Percentiles rank a stretch among this genome's conserved stretches.
These are phyloP conservation scores for Paraphoma chrysanthemicola DNA, from an alignment of 2,329 filamentous ascomycete species.

Conservation along the genomic window DNA sequence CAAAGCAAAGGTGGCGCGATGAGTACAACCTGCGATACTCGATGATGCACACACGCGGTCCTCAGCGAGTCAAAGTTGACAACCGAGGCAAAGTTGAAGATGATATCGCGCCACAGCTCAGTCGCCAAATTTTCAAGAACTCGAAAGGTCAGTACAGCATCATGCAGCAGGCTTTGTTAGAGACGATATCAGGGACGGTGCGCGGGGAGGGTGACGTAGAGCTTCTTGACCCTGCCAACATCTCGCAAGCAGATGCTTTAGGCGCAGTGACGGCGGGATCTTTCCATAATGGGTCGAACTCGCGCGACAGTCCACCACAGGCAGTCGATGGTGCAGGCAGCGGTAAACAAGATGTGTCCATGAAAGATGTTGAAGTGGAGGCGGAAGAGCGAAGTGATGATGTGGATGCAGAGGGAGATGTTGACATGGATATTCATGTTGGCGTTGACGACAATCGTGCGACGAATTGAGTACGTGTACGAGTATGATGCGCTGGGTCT, in stretches of 20 bases:
- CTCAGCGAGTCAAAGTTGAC: not conserved
- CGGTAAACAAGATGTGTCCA: constrained; percentile 10
- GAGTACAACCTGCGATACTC: constrained; percentile 28
- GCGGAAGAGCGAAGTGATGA: constrained; percentile 8
- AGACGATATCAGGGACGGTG: not conserved
- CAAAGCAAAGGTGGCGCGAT: constrained; percentile 31
- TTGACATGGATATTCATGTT: constrained; percentile 23
- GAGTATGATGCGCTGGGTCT: not conserved
- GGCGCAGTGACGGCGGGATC: no score
- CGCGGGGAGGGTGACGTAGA: not conserved
- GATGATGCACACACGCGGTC: constrained; percentile 9
- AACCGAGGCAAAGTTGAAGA: not conserved
- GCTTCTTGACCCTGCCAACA: not conserved
- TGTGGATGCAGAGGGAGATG: constrained; percentile 31
- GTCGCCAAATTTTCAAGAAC: constrained; percentile 21
- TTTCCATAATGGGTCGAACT: no score
- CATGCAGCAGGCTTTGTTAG: constrained; percentile 11
- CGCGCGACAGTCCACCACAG: no score
- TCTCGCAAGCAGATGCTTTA: no score
- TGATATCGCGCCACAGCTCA: not conserved
- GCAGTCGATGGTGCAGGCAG: not conserved
- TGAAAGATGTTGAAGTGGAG: constrained; percentile 13
- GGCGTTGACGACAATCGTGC: constrained; percentile 1
- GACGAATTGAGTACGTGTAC: constrained; percentile 8
- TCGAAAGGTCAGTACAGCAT: constrained; percentile 30